These are phyloP conservation scores for Ehretia macrophylla DNA, from an alignment of 257 asterid genomes.

Conservation along the genomic window DNA sequence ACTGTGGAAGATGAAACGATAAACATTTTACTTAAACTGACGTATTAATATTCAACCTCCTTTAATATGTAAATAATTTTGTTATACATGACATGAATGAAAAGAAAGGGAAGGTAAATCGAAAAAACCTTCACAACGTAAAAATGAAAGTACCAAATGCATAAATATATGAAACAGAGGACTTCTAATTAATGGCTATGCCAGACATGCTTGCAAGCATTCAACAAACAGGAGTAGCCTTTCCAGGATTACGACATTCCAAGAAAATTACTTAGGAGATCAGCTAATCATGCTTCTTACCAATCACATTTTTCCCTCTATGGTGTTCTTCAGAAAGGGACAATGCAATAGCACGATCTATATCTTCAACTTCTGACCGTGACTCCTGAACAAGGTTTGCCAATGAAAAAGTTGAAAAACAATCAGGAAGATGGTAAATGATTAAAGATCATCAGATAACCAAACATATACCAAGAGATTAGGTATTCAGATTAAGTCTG, in stretches of 20 bases:
- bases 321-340: slow-evolving; percentile 76
- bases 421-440: not conserved
- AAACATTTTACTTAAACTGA: too few relatives aligned
- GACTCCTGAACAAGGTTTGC: slow-evolving; percentile 40
- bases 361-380: slow-evolving; percentile 60
- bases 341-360: slow-evolving; percentile 76
- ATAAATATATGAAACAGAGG: slow-evolving; percentile 1
- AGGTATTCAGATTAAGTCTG: not conserved
- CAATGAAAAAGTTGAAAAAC: not conserved
- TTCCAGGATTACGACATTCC: not conserved
- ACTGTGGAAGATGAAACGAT: too few relatives aligned
- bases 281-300: slow-evolving; percentile 45
- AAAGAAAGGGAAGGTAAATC: too few relatives aligned
- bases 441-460: not conserved
- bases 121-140: too few relatives aligned
- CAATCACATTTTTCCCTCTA: slow-evolving; percentile 41
- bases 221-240: too few relatives aligned
- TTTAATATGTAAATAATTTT: too few relatives aligned
- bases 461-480: not conserved
- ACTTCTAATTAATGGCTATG: not conserved
- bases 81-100: too few relatives aligned
- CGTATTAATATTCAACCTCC: too few relatives aligned
- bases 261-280: not conserved
- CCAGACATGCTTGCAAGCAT: not conserved
- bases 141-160: too few relatives aligned